Base-by-base conservation (phyloP, 2,329 filamentous ascomycete genomes). In the Epichloe brachyelytri region DNA sequence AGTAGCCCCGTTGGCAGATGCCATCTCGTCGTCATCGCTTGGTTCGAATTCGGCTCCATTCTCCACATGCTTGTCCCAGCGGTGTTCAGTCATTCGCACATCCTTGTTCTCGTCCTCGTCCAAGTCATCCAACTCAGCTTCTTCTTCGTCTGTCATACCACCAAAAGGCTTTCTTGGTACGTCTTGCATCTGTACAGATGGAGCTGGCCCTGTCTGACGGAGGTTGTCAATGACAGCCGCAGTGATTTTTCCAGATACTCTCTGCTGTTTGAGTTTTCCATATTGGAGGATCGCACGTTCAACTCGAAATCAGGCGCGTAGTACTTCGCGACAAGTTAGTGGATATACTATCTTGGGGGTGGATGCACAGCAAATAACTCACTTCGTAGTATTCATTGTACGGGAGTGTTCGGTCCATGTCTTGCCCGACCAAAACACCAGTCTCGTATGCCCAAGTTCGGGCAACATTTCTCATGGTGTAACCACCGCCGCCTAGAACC, bases 361-460 rank as follows among this genome's bases (percentile, higher is more conserved):
- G 15, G 7, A 7, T n/a, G 10, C 15, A 40, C n/a, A 19, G 5
- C 5, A 10, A 2, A 36, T 14, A 14, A 61, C 68, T 62, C 66
- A 82, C 80, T 64, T 83, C 80, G 64, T 97, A 97, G 68, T 97
- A 97, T 71, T 97, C 91, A 56, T 95, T 97, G 68, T 89, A 97
- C 0, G 91, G 91, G 40, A 97, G 75, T n/a, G 86, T 83, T 5
- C 85, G 77, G 11, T 81, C 77, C 77, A 97, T 87, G 33, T 87
- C 78, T 54, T 90, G 81, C 30, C 87, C 87, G 19, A 96, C 87
- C 8, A 97, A 77, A 53, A 89, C 78, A 57, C 91, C 91, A 1
- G 93, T 98, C 70, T 98, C 93, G 65, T 91, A 95, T 6, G 90
- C 90, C 93, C 93, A 98, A 5, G 91, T 93, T 47, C 93, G 86